Evolutionary conservation across 1,284 basidiomycete genomes (phyloP).

Genomic region (Ganoderma lingzhi): DNA sequence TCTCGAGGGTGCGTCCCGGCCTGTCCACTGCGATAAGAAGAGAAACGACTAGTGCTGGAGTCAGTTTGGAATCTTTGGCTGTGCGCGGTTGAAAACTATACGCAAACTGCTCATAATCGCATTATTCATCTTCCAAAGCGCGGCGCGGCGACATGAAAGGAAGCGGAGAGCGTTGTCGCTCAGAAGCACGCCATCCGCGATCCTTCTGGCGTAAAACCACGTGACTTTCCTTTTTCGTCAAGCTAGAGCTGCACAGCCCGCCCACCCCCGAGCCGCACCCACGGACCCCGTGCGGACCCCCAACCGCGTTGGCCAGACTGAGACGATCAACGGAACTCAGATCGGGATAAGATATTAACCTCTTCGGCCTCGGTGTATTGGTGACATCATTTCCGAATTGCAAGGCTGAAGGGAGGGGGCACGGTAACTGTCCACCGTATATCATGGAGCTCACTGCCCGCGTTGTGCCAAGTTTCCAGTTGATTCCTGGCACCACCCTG

Average conservation of each 20-base stretch:
- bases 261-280: not conserved
- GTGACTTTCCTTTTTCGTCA: constrained; percentile 23
- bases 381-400: not conserved
- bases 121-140: constrained; percentile 15
- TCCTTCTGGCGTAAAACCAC: constrained; percentile 31
- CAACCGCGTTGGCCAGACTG: not conserved
- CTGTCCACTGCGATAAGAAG: not conserved
- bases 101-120: not conserved
- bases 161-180: constrained; percentile 23
- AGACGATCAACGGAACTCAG: not conserved
- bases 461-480: not conserved
- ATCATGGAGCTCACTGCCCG: not conserved
- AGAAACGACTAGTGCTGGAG: not conserved
- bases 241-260: constrained; percentile 1
- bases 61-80: not conserved
- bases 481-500: not conserved
- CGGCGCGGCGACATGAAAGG: constrained; percentile 15
- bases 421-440: not conserved
- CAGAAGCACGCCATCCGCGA: constrained; percentile 32
- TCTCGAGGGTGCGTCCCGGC: not conserved
- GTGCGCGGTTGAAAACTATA: not conserved
- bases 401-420: not conserved
- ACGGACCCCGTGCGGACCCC: not conserved
- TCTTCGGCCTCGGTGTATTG: not conserved
- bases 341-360: not conserved